phyloP scores from a whole-genome alignment of 2,329 filamentous ascomycete genomes.

The Exophiala lecanii-corni region DNA sequence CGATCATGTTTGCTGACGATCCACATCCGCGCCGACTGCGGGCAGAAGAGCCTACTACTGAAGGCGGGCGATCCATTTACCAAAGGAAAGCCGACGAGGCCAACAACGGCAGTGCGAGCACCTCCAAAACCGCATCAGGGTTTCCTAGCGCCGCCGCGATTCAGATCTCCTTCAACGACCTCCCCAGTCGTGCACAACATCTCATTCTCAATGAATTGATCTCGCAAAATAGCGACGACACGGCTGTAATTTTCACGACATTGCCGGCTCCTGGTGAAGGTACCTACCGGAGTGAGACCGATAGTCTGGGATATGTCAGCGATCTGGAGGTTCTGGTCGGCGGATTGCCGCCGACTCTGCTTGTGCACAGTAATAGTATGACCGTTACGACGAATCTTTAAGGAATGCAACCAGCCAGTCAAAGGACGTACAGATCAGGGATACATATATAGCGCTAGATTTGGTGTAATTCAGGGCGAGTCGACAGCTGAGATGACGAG shows the following conservation, averaged over 20 bases:
- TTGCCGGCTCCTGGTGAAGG: slow-evolving; percentile 75
- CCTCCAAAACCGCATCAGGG: slow-evolving; percentile 37
- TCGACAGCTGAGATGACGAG: too few relatives aligned
- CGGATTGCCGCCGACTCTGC: slow-evolving; percentile 67
- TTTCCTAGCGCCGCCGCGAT: slow-evolving; percentile 58
- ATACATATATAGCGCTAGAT: too few relatives aligned
- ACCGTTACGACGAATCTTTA: slow-evolving; percentile 75
- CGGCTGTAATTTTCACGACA: slow-evolving; percentile 78
- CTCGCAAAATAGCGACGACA: slow-evolving; percentile 60
- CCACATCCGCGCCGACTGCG: slow-evolving; percentile 33
- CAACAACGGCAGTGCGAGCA: slow-evolving; percentile 1
- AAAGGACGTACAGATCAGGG: too few relatives aligned
- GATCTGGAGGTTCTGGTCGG: slow-evolving; percentile 75
- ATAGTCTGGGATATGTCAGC: slow-evolving; percentile 69
- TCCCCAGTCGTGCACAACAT: slow-evolving; percentile 79
- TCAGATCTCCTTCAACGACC: slow-evolving; percentile 77
- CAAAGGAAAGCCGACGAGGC: slow-evolving; percentile 15
- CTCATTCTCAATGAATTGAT: slow-evolving; percentile 84
- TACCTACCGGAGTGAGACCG: slow-evolving; percentile 64
- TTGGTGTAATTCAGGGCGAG: too few relatives aligned
- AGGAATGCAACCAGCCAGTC: too few relatives aligned
- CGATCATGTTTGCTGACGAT: slow-evolving; percentile 67
- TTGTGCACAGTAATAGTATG: slow-evolving; percentile 86
- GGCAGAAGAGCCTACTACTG: slow-evolving; percentile 19
- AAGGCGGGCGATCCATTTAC: slow-evolving; percentile 38